Conservation (phyloP, 1,139 yeast genomes). For the Zygosaccharomyces pseudobailii region DNA sequence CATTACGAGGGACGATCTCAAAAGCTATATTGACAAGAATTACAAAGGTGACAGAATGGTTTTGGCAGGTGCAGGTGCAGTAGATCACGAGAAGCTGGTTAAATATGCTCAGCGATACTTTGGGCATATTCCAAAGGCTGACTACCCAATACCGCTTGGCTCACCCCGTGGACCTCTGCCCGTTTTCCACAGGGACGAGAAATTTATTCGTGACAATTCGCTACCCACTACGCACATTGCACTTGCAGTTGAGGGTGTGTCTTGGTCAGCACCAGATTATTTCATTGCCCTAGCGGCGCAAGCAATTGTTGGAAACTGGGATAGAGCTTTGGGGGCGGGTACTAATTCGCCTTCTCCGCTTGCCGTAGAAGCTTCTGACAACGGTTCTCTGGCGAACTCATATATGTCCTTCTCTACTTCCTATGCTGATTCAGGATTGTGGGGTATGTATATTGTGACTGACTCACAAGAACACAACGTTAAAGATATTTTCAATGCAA, state of each 20-base stretch:
- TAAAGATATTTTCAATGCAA: slow-evolving; percentile 63
- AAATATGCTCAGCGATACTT: slow-evolving; percentile 69
- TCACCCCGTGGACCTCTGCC: slow-evolving; percentile 76
- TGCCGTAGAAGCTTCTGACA: slow-evolving; percentile 65
- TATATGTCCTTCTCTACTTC: slow-evolving; percentile 96
- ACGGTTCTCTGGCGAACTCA: slow-evolving; percentile 68
- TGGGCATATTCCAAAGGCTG: slow-evolving; percentile 65
- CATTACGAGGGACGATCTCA: slow-evolving; percentile 71
- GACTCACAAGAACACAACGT: slow-evolving; percentile 67
- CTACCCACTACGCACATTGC: slow-evolving; percentile 91
- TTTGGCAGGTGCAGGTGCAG: slow-evolving; percentile 91
- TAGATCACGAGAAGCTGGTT: slow-evolving; percentile 81
- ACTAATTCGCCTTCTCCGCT: slow-evolving; percentile 71
- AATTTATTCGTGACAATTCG: slow-evolving; percentile 73
- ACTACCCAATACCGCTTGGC: slow-evolving; percentile 56
- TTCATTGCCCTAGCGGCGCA: slow-evolving; percentile 94
- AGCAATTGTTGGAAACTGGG: slow-evolving; percentile 97
- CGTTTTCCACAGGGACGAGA: slow-evolving; percentile 78
- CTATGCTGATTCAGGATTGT: slow-evolving; percentile 93
- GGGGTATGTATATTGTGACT: slow-evolving; percentile 93
- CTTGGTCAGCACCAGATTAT: slow-evolving; percentile 95
- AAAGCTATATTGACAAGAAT: slow-evolving; percentile 73
- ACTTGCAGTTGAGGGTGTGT: slow-evolving; percentile 93
- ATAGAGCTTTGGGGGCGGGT: slow-evolving; percentile 79
- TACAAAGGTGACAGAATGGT: slow-evolving; percentile 98